A percentile compares a stretch with the other conserved stretches of the same genome.
Evolutionary conservation across 2,329 filamentous ascomycete genomes (phyloP).

Genomic region (Colletotrichum melonis): DNA sequence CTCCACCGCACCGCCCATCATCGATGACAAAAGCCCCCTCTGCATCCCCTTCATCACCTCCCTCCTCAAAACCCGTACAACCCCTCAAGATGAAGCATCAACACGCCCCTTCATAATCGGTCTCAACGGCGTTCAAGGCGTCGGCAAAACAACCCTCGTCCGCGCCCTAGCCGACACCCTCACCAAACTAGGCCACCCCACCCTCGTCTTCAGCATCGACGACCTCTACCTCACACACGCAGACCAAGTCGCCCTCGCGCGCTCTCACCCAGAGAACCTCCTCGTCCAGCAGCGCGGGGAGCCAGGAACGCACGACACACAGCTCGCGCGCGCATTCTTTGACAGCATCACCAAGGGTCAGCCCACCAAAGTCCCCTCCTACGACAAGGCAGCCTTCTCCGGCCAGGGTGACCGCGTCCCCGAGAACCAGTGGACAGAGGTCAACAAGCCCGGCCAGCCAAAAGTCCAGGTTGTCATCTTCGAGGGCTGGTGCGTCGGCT

Average conservation of each 20-base stretch:
- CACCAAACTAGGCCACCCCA: constrained; percentile 66
- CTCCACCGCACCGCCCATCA: constrained; percentile 50
- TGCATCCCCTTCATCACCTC: constrained; percentile 82
- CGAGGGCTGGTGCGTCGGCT: constrained; percentile 93
- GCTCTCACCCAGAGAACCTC: constrained; percentile 74
- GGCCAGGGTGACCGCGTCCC: constrained; percentile 83
- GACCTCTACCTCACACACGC: constrained; percentile 86
- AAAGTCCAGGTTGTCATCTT: constrained; percentile 78
- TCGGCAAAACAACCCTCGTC: constrained; percentile 92
- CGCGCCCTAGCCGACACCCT: constrained; percentile 72
- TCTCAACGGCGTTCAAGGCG: constrained; percentile 91
- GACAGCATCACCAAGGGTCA: constrained; percentile 61
- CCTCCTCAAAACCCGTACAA: constrained; percentile 56
- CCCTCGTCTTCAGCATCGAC: constrained; percentile 84
- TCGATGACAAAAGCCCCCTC: constrained; percentile 82
- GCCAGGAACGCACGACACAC: constrained; percentile 84
- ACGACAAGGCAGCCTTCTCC: constrained; percentile 83
- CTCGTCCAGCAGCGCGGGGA: constrained; percentile 86
- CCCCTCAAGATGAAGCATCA: constrained; percentile 52
- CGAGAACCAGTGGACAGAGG: constrained; percentile 67
- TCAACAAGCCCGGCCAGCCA: constrained; percentile 62
- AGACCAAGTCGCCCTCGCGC: constrained; percentile 74
- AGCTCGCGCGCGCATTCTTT: constrained; percentile 73
- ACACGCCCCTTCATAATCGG: constrained; percentile 83
- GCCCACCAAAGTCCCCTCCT: constrained; percentile 73